Evolutionary conservation across 768 basidiomycete species (phyloP).

Genomic region (Solioccasus polychromus): DNA sequence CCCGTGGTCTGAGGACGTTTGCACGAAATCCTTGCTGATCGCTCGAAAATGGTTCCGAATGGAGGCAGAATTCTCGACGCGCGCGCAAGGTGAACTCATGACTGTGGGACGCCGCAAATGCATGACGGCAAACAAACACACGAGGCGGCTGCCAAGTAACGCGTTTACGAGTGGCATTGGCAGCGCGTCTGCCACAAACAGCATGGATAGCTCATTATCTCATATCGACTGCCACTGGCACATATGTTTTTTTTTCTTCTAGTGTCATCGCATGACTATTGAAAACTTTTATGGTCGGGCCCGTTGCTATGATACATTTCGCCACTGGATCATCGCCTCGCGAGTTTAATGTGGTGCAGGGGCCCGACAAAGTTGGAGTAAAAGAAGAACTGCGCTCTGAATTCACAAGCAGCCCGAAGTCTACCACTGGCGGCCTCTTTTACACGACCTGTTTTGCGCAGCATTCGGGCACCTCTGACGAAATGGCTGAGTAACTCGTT

Average conservation of each 20-base stretch:
- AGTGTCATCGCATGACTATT: too few species aligned
- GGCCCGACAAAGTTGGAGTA: neutral
- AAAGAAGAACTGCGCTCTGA: too few species aligned
- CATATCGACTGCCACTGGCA: conserved; percentile 11
- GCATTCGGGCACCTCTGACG: too few species aligned
- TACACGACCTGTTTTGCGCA: too few species aligned
- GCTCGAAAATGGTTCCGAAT: conserved; percentile 4
- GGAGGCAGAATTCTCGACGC: conserved; percentile 1
- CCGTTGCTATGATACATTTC: neutral
- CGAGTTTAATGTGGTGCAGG: neutral
- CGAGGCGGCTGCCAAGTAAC: conserved; percentile 22
- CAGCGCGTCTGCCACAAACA: conserved; percentile 1
- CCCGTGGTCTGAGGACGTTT: conserved; percentile 10
- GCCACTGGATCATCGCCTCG: neutral
- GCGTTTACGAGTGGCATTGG: conserved; percentile 19
- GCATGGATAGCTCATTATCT: conserved; percentile 10
- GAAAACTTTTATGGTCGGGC: too few species aligned
- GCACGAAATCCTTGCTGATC: conserved; percentile 7
- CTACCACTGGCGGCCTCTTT: too few species aligned
- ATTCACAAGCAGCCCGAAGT: too few species aligned
- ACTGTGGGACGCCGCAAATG: conserved; percentile 21
- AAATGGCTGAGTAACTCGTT: too few species aligned
- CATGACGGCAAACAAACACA: conserved; percentile 22
- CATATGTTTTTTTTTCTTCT: neutral
- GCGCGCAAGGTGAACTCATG: neutral